Conservation (phyloP, 75 land plant genomes). For the Pinus albicaulis region DNA sequence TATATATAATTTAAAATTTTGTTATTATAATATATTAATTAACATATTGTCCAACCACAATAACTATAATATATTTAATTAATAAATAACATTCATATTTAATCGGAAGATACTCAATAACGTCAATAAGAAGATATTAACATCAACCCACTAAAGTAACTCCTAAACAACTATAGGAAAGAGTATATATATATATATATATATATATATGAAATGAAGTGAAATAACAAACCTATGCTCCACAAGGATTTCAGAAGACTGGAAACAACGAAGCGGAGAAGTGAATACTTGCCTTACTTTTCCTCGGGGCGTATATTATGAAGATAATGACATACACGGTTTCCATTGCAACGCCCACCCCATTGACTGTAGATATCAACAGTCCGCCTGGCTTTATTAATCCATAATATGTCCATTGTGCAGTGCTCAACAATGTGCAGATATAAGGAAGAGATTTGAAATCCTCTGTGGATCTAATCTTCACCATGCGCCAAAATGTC, state of each 20-base stretch:
- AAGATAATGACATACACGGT: conserved; percentile 52
- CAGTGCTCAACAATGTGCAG: conserved; percentile 48
- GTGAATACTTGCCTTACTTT: conserved; percentile 25
- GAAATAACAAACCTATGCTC: too few species aligned
- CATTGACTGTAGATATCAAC: conserved; percentile 51
- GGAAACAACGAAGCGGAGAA: not conserved
- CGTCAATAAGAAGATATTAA: too few species aligned
- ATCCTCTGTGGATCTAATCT: conserved; percentile 63
- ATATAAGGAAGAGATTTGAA: conserved; percentile 57
- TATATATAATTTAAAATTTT: too few species aligned
- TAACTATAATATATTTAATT: too few species aligned
- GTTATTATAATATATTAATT: too few species aligned
- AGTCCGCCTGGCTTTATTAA: conserved; percentile 55
- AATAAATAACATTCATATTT: too few species aligned
- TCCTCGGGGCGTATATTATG: conserved; percentile 51
- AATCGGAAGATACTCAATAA: too few species aligned
- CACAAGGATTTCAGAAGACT: too few species aligned
- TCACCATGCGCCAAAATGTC: conserved; percentile 50
- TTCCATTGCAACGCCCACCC: conserved; percentile 38
- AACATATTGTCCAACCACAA: too few species aligned
- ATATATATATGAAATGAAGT: not conserved
- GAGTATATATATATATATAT: not conserved
- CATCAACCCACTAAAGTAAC: too few species aligned
- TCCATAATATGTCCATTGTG: conserved; percentile 62
- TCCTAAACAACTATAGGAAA: not conserved